Base-by-base conservation (phyloP, 2,329 filamentous ascomycete genomes). In the Emmonsiellopsis sp. region DNA sequence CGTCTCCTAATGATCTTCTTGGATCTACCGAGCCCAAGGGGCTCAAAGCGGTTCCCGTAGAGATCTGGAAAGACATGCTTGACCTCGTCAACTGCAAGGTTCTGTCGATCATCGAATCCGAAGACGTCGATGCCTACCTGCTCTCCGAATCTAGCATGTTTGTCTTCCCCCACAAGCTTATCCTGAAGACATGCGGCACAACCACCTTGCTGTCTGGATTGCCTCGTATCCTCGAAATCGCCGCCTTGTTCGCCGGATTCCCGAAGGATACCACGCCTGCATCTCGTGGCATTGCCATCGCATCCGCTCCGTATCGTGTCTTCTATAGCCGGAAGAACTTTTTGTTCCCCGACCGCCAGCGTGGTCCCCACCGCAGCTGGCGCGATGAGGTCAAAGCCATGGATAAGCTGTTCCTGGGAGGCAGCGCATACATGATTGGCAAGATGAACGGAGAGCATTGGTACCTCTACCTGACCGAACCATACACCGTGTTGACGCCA, bases 391-490 rank as follows among this genome's bases (percentile, higher is more conserved):
- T 97, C 65, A 86, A 85, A 63, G 95, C 86, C 63, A 79, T 98
- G 58, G 93, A 98, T 73, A 86, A 87, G 67, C 88, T 91, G 71
- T 96, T 98, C 68, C 78, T 87, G 57, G 86, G 88, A 53, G 93
- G 93, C 53, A 97, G 92, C 70, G 93, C 93, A 49, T 98, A 98
- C 72, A 95, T 97, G 91, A 94, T 98, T 60, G 93, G 93, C 65
- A 97, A 96, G 75, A 97, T 97, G 92, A 98, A 98, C 63, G 92
- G 93, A 55, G 93, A 98, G 70, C 93, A 98, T 65, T 98, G 93
- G 93, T 97, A 97, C 69, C 77, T 98, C 53, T 98, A 98, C 74
- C 85, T 97, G 64, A 97, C 93, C 10, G 88, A 88, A 50, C 92
- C 93, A 14, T 85, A 86, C 67, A 85, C 82, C 47, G 76, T 81